phyloP scores from a whole-genome alignment of 2,329 filamentous ascomycete genomes.

The Rutstroemia sydowiana region DNA sequence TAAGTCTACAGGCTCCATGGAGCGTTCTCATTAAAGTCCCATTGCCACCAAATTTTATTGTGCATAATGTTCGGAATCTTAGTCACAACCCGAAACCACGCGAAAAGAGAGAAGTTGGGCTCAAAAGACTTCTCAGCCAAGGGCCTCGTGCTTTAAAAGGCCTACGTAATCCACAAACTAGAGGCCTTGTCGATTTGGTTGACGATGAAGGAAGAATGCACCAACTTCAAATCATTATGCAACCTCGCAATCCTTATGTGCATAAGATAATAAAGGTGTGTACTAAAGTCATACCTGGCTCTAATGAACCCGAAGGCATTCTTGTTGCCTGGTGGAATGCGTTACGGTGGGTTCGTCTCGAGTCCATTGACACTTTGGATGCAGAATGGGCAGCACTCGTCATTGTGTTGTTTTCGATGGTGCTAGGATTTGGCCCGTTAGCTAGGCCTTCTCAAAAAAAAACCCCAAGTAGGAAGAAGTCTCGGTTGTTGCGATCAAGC shows the following conservation, averaged over 20 bases:
- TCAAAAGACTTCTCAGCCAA: slow-evolving; percentile 38
- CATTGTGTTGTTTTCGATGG: slow-evolving; percentile 56
- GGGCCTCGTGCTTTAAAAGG: slow-evolving; percentile 33
- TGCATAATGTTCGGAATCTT: slow-evolving; percentile 53
- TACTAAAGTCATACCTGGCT: slow-evolving; percentile 54
- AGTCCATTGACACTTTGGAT: slow-evolving; percentile 41
- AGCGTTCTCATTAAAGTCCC: slow-evolving; percentile 60
- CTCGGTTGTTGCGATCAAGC: slow-evolving; percentile 40
- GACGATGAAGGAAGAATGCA: slow-evolving; percentile 57
- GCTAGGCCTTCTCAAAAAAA: slow-evolving; percentile 29
- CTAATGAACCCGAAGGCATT: slow-evolving; percentile 50
- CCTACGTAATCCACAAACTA: slow-evolving; percentile 50
- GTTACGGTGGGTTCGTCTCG: slow-evolving; percentile 57
- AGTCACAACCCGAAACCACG: slow-evolving; percentile 47
- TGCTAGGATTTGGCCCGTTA: slow-evolving; percentile 47
- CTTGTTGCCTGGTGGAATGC: slow-evolving; percentile 67
- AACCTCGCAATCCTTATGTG: slow-evolving; percentile 57
- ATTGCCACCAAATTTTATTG: slow-evolving; percentile 48
- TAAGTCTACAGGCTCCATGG: slow-evolving; percentile 72
- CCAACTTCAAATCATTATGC: slow-evolving; percentile 59
- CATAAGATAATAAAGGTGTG: slow-evolving; percentile 53
- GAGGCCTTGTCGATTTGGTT: slow-evolving; percentile 58
- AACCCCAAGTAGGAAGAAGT: slow-evolving; percentile 32
- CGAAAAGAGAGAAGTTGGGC: slow-evolving; percentile 45
- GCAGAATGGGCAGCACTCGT: slow-evolving; percentile 64